phyloP scores from a whole-genome alignment of 2,329 filamentous ascomycete genomes.

The Penicillium sp. region DNA sequence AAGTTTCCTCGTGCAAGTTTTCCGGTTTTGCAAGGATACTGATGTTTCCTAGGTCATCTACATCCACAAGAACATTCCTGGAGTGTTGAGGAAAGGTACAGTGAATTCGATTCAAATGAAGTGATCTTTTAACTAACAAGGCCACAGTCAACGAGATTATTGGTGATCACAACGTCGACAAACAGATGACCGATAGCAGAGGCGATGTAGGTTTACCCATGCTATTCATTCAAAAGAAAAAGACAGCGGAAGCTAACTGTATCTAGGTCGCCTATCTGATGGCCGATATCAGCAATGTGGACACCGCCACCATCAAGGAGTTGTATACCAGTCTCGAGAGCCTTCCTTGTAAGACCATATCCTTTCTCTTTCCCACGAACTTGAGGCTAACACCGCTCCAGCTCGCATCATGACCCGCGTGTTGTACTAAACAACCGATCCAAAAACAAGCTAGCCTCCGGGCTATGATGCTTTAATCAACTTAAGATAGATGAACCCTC shows the following conservation, averaged over 20 bases:
- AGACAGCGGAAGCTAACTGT: constrained; percentile 11
- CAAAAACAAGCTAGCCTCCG: constrained; percentile 2
- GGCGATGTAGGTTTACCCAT: constrained; percentile 64
- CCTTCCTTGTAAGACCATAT: constrained; percentile 66
- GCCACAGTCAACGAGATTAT: constrained; percentile 83
- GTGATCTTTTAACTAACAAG: constrained; percentile 2
- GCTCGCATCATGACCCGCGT: constrained; percentile 49
- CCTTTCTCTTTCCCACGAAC: neutral
- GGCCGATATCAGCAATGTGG: constrained; percentile 92
- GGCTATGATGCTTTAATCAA: constrained; percentile 20
- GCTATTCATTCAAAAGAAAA: too few relatives aligned
- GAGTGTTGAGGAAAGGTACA: constrained; percentile 78
- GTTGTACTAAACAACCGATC: constrained; percentile 36
- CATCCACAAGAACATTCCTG: constrained; percentile 94
- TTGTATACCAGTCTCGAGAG: constrained; percentile 80
- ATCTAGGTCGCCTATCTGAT: constrained; percentile 82
- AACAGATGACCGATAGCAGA: constrained; percentile 95
- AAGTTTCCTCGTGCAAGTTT: constrained; percentile 26
- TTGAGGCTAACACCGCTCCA: constrained; percentile 17
- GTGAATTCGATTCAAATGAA: neutral
- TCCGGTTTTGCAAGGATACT: neutral
- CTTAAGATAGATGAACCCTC: constrained; percentile 14
- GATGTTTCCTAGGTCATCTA: constrained; percentile 67
- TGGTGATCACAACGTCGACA: constrained; percentile 94
- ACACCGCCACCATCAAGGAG: constrained; percentile 75